Percentiles rank a stretch among this genome's conserved stretches.
Conservation (phyloP, 2,329 filamentous ascomycete species). For the Westerdykella ornata region DNA sequence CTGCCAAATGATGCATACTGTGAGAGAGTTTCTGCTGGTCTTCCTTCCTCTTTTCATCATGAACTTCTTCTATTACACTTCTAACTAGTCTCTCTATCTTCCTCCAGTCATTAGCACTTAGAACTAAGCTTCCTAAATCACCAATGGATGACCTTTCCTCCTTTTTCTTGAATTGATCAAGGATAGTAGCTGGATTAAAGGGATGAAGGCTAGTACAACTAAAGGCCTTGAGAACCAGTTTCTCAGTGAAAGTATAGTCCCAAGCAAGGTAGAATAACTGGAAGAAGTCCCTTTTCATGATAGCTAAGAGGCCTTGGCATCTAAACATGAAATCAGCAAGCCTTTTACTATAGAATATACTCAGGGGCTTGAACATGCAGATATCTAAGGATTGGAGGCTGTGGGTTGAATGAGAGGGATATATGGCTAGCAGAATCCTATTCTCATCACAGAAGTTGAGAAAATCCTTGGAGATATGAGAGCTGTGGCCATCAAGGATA, state of each 20-base stretch:
- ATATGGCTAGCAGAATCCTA: slow-evolving; percentile 2
- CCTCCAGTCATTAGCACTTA: not conserved
- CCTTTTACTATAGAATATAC: not conserved
- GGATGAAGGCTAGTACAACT: slow-evolving; percentile 1
- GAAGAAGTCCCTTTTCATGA: not conserved
- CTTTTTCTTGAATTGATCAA: slow-evolving; percentile 1
- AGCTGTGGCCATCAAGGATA: slow-evolving; percentile 11
- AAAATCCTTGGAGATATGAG: slow-evolving; percentile 8
- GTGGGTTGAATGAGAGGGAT: slow-evolving; percentile 1
- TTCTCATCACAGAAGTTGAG: slow-evolving; percentile 10
- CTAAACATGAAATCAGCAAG: slow-evolving; percentile 1
- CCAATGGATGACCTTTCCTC: not conserved
- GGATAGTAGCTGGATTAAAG: slow-evolving; percentile 2
- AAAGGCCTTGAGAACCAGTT: slow-evolving; percentile 2
- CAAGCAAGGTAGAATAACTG: slow-evolving; percentile 4
- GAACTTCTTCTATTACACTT: not conserved
- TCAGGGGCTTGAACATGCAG: slow-evolving; percentile 1
- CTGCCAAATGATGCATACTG: too few species aligned
- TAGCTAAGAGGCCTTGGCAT: not conserved
- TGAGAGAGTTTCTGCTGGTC: not conserved
- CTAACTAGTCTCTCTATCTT: slow-evolving; percentile 4
- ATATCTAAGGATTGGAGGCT: slow-evolving; percentile 2
- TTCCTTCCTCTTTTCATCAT: not conserved
- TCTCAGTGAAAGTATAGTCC: not conserved
- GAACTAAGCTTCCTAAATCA: not conserved